A percentile compares a stretch with the other conserved stretches of the same genome.
Evolutionary conservation across 1,284 basidiomycete genomes (phyloP).

Genomic region (Pholiota adiposa): DNA sequence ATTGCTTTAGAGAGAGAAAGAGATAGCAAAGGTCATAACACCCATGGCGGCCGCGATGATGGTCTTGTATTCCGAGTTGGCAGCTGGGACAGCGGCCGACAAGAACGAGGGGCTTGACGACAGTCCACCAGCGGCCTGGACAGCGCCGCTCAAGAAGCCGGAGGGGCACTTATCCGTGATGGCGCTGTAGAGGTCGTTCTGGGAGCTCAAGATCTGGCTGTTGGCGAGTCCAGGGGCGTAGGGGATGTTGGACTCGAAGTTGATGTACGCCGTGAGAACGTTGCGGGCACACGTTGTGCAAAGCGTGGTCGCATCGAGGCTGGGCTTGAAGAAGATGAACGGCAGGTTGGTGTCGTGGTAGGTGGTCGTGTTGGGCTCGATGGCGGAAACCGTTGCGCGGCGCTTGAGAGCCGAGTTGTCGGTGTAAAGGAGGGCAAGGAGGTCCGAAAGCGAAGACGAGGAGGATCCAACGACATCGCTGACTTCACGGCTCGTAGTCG

Average conservation of each 20-base stretch:
- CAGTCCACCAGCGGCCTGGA: conserved; percentile 70
- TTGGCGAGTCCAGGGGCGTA: conserved; percentile 76
- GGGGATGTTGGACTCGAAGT: conserved; percentile 69
- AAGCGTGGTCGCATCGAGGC: conserved; percentile 52
- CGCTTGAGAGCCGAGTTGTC: conserved; percentile 28
- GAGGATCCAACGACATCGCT: conserved; percentile 32
- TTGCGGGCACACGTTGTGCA: conserved; percentile 84
- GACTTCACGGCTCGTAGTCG: conserved; percentile 29
- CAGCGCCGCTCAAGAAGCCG: conserved; percentile 64
- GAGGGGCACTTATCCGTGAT: conserved; percentile 62
- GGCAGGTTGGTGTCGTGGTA: conserved; percentile 69
- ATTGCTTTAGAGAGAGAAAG: conserved; percentile 26
- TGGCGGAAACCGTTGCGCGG: conserved; percentile 37
- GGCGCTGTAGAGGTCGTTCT: conserved; percentile 66
- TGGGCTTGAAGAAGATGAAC: conserved; percentile 78
- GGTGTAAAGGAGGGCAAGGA: conserved; percentile 25
- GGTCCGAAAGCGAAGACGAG: conserved; percentile 17
- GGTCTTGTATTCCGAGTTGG: conserved; percentile 29
- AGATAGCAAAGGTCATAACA: conserved; percentile 29
- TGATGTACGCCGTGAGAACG: conserved; percentile 76
- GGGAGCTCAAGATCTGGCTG: conserved; percentile 69
- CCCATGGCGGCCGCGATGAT: conserved; percentile 35
- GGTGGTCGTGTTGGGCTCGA: conserved; percentile 69
- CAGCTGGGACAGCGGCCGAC: conserved; percentile 33
- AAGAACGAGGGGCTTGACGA: conserved; percentile 31